These are phyloP conservation scores for Colletotrichum falcatum DNA, from an alignment of 2,329 filamentous ascomycete genomes.

Conservation along the genomic window DNA sequence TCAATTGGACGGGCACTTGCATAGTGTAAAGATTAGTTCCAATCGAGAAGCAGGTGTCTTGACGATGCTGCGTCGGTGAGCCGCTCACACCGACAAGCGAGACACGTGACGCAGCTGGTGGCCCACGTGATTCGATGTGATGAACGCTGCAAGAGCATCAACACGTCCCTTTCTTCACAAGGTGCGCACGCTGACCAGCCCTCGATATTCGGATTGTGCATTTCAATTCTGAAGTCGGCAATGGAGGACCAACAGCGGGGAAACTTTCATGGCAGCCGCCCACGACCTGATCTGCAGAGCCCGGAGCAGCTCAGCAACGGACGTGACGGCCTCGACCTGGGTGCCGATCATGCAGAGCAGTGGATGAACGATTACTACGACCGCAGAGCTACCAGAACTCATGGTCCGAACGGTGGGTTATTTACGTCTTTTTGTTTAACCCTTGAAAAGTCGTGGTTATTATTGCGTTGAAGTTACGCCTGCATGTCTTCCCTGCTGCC, in stretches of 20 bases:
- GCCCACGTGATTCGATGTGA: slow-evolving; percentile 12
- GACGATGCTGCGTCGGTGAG: slow-evolving; percentile 35
- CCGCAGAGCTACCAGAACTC: slow-evolving; percentile 31
- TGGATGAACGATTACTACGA: slow-evolving; percentile 39
- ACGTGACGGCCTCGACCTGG: slow-evolving; percentile 15
- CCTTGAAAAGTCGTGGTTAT: background rate
- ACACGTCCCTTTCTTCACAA: background rate
- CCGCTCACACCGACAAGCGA: slow-evolving; percentile 35
- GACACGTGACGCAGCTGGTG: slow-evolving; percentile 21
- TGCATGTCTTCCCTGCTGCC: background rate
- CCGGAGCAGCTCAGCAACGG: slow-evolving; percentile 17
- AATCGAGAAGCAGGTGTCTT: slow-evolving; percentile 16
- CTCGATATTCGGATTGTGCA: background rate
- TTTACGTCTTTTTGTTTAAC: background rate
- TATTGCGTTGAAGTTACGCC: background rate
- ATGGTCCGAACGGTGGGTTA: slow-evolving; percentile 37
- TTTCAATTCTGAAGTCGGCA: background rate
- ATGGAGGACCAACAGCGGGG: slow-evolving; percentile 31
- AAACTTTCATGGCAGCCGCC: slow-evolving; percentile 10
- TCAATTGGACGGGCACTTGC: background rate
- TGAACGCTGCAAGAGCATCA: slow-evolving; percentile 24
- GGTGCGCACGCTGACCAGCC: background rate
- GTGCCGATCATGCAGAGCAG: slow-evolving; percentile 11
- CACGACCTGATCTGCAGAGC: slow-evolving; percentile 24
- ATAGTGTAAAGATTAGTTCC: background rate